Conservation (phyloP, 2,329 filamentous ascomycete species). For the Fusarium euwallaceae region DNA sequence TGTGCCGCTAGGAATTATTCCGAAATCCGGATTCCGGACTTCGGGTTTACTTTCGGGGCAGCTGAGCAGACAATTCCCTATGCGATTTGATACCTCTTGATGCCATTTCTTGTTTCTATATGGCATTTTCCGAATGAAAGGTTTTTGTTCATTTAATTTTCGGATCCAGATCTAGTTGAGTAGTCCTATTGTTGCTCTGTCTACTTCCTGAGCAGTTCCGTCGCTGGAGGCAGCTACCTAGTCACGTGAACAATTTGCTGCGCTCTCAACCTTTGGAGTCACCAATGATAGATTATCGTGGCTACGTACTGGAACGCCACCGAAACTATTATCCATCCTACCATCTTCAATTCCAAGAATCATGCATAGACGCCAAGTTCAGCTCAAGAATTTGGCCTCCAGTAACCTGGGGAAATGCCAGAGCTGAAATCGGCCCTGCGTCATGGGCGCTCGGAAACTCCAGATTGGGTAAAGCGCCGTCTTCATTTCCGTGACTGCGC, state of each 20-base stretch:
- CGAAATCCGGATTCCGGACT: conserved; percentile 3
- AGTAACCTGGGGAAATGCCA: background rate
- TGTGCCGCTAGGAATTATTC: background rate
- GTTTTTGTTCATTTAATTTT: background rate
- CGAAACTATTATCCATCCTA: background rate
- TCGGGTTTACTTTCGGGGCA: background rate
- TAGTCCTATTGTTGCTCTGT: background rate
- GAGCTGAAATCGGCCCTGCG: background rate
- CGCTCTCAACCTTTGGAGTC: background rate
- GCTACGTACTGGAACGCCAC: background rate
- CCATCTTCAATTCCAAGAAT: background rate
- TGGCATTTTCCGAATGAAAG: background rate
- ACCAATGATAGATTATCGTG: background rate
- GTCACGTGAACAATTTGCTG: background rate
- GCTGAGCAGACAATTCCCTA: background rate
- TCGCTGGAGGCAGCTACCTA: too few species aligned
- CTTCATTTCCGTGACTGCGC: background rate
- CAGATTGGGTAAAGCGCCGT: background rate
- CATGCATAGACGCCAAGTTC: background rate
- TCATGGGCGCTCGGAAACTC: background rate
- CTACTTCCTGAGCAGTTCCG: too few species aligned
- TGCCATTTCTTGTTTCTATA: background rate
- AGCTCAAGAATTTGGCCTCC: background rate
- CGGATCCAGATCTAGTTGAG: too few species aligned
- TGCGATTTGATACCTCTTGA: background rate